A percentile compares a stretch with the other conserved stretches of the same genome.
Conservation (phyloP, 441 rosid species). For the Isatis lusitanica region DNA sequence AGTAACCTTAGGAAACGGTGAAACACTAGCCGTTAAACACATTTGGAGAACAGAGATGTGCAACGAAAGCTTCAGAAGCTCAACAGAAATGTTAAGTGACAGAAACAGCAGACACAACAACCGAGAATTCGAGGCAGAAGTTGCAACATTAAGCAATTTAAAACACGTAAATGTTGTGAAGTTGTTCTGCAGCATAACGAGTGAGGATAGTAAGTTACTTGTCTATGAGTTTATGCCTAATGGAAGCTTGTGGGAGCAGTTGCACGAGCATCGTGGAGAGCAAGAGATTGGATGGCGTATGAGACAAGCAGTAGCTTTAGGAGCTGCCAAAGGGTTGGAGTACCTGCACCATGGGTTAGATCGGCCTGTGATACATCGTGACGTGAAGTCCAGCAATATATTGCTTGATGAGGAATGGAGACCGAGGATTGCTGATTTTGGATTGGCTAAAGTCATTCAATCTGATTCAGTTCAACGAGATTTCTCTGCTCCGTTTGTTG, state of each 20-base stretch:
- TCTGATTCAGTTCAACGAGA: constrained; percentile 33
- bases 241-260: constrained; percentile 64
- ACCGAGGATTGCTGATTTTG: constrained; percentile 66
- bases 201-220: constrained; percentile 58
- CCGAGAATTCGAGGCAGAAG: constrained; percentile 52
- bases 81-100: constrained; percentile 36
- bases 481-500: constrained; percentile 41
- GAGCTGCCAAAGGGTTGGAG: constrained; percentile 62
- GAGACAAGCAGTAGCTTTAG: constrained; percentile 50
- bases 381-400: constrained; percentile 65
- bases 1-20: constrained; percentile 47
- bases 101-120: constrained; percentile 28
- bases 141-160: constrained; percentile 49
- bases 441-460: constrained; percentile 57
- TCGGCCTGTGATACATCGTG: constrained; percentile 59
- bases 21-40: constrained; percentile 65
- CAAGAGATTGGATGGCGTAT: constrained; percentile 55
- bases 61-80: constrained; percentile 34
- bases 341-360: constrained; percentile 62
- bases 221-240: constrained; percentile 61
- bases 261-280: constrained; percentile 40
- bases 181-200: constrained; percentile 60
- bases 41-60: constrained; percentile 37
- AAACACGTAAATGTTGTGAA: constrained; percentile 70
- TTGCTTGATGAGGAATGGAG: constrained; percentile 62